Evolutionary conservation across 1,284 basidiomycete genomes (phyloP).

Genomic region (Apiotrichum sp.): DNA sequence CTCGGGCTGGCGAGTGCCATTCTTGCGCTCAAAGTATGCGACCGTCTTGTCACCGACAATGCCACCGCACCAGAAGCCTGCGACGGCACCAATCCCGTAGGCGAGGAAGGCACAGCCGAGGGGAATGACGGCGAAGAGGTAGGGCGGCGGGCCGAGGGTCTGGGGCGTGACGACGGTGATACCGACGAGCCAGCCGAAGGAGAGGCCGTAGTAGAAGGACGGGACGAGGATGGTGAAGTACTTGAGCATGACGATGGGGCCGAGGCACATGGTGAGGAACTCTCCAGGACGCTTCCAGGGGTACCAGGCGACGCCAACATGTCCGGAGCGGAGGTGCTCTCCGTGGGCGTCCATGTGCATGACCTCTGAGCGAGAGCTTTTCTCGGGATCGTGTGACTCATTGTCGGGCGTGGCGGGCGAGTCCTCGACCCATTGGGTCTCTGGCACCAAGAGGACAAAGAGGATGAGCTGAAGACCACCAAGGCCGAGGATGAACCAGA

Average conservation of each 20-base stretch:
- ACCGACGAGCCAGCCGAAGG: slow-evolving; percentile 41
- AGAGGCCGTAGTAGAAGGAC: slow-evolving; percentile 40
- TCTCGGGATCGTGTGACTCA: not conserved
- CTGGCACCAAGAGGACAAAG: slow-evolving; percentile 37
- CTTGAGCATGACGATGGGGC: not conserved
- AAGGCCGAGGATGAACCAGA: slow-evolving; percentile 40
- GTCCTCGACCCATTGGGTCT: slow-evolving; percentile 35
- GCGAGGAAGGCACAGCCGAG: slow-evolving; percentile 41
- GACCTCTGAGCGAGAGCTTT: no score
- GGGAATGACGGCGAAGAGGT: slow-evolving; percentile 33
- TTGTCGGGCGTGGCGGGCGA: not conserved
- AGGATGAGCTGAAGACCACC: slow-evolving; percentile 14
- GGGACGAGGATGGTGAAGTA: slow-evolving; percentile 32
- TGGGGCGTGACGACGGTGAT: slow-evolving; percentile 41
- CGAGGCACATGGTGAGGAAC: not conserved
- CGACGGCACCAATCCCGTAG: slow-evolving; percentile 33
- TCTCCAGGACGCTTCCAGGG: not conserved
- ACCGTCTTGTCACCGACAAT: slow-evolving; percentile 38
- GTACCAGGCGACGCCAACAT: not conserved
- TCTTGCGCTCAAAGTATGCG: slow-evolving; percentile 28
- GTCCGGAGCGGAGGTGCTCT: not conserved
- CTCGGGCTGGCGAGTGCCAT: slow-evolving; percentile 40
- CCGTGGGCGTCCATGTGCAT: not conserved
- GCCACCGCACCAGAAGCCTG: slow-evolving; percentile 43
- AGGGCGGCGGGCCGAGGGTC: slow-evolving; percentile 37